Base-by-base conservation (phyloP, 257 asterid species). In the Solanum dulcamara region DNA sequence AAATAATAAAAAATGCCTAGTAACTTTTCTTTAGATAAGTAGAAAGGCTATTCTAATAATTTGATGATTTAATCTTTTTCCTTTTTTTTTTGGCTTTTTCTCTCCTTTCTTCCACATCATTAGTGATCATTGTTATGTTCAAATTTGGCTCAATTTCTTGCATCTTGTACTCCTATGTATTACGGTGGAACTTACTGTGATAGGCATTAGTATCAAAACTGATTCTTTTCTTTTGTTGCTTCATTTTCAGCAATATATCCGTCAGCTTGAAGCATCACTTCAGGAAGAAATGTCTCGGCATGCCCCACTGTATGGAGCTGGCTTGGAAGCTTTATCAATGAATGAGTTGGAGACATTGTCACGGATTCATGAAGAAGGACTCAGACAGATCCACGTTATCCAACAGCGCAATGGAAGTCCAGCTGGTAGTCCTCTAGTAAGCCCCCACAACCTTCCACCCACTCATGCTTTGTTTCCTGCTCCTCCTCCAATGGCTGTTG, bases 241-340 rank as follows among this genome's bases (percentile, higher is more conserved):
- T 55, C 64, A 20, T 46, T 67, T 83, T 46, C 97, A 97, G 99
- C 97, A 97, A 92, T 93, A 95, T 90, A 93, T 94, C 81, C 98
- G 88, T 88, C 94, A 92, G 60, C 92, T 95, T 1, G 94, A 97
- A 90, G 88, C 88, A 81, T 97, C 96, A 40, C 95, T 95, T 84
- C 98, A 91, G 91, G 99, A 97, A 89, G 99, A 95, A 90, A 95
- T 97, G 99, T 89, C 96, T 10, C 93, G 98, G 57, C 98, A 94
- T 88, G 99, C 98, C 55, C 99, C 98, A 44, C 92, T 97, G 30
- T 97, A 97, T 44, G 99, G 99, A 40, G 98, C 91, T 48, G 98
- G 98, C 17, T 86, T 97, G 88, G 99, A 97, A 85, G 93, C 94
- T 66, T 87, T 97, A 68, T 92, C 98, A n/a, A 89, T 91, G 94